A percentile compares a stretch with the other conserved stretches of the same genome.
These are phyloP conservation scores for Arachnomyces sp. DNA, from an alignment of 2,329 filamentous ascomycete species.

Conservation along the genomic window DNA sequence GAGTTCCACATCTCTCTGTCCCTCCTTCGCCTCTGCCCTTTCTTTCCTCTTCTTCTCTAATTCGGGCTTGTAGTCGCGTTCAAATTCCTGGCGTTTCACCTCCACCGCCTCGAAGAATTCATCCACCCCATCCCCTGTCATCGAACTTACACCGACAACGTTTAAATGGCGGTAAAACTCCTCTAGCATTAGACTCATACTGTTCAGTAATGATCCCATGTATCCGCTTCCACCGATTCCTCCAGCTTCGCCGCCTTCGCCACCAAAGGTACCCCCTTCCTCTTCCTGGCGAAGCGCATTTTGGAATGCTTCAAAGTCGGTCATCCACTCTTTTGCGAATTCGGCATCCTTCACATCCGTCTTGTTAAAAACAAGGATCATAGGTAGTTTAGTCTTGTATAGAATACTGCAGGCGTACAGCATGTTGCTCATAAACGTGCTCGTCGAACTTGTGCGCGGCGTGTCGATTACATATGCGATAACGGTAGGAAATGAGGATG, in stretches of 20 bases:
- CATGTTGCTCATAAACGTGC: slow-evolving; percentile 99
- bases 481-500: slow-evolving; percentile 90
- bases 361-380: slow-evolving; percentile 99
- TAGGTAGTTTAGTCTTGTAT: slow-evolving; percentile 96
- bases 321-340: slow-evolving; percentile 99
- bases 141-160: slow-evolving; percentile 86
- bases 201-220: slow-evolving; percentile 92
- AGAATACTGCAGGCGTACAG: slow-evolving; percentile 97
- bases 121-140: slow-evolving; percentile 84
- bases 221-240: slow-evolving; percentile 75
- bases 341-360: slow-evolving; percentile 86
- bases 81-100: slow-evolving; percentile 81
- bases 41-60: slow-evolving; percentile 70
- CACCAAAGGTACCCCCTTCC: slow-evolving; percentile 66
- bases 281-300: slow-evolving; percentile 75
- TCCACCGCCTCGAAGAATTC: slow-evolving; percentile 89
- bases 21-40: slow-evolving; percentile 66
- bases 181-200: slow-evolving; percentile 94
- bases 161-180: slow-evolving; percentile 94
- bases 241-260: slow-evolving; percentile 61
- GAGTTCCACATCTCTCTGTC: slow-evolving; percentile 68
- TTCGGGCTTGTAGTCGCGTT: slow-evolving; percentile 85
- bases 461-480: slow-evolving; percentile 98
- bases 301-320: slow-evolving; percentile 94
- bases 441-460: slow-evolving; percentile 82